These are phyloP conservation scores for Edaphochlamys debaryana DNA, from an alignment of 139 green algal genomes.

Conservation along the genomic window DNA sequence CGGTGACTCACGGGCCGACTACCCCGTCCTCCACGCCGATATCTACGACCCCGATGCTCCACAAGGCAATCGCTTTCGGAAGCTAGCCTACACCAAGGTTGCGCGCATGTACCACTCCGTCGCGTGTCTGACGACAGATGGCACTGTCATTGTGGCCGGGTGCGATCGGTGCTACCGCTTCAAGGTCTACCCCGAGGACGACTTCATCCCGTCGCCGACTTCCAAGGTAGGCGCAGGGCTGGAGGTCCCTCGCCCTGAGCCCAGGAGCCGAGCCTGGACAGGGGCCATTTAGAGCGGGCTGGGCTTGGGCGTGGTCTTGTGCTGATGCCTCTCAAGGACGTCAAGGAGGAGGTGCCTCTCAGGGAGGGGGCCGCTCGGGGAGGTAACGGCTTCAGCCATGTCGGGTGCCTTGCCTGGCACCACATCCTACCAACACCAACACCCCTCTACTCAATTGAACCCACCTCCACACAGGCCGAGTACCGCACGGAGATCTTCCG, in stretches of 20 bases:
- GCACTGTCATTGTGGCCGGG: constrained; percentile 43
- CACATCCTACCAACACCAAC: too few relatives aligned
- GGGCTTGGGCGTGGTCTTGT: too few relatives aligned
- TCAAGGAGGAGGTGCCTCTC: too few relatives aligned
- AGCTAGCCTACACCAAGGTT: neutral
- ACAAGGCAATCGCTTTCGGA: neutral
- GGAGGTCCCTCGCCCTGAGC: too few relatives aligned
- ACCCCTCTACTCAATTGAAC: too few relatives aligned
- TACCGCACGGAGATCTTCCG: constrained; percentile 51
- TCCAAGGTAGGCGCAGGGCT: neutral
- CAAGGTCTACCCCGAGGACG: constrained; percentile 5
- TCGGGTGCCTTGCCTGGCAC: too few relatives aligned
- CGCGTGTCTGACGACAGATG: constrained; percentile 40
- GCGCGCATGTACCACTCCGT: constrained; percentile 45
- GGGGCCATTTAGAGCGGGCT: too few relatives aligned
- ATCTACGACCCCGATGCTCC: constrained; percentile 19
- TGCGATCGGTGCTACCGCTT: constrained; percentile 42
- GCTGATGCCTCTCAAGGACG: too few relatives aligned
- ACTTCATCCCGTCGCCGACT: constrained; percentile 11
- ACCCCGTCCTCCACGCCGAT: constrained; percentile 30
- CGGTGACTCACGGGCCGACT: constrained; percentile 25
- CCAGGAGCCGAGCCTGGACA: too few relatives aligned
- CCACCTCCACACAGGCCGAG: constrained; percentile 44
- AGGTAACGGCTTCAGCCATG: too few relatives aligned
- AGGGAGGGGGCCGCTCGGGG: too few relatives aligned